Conservation (phyloP, 305 asterid species). For the Fraxinus baroniana region DNA sequence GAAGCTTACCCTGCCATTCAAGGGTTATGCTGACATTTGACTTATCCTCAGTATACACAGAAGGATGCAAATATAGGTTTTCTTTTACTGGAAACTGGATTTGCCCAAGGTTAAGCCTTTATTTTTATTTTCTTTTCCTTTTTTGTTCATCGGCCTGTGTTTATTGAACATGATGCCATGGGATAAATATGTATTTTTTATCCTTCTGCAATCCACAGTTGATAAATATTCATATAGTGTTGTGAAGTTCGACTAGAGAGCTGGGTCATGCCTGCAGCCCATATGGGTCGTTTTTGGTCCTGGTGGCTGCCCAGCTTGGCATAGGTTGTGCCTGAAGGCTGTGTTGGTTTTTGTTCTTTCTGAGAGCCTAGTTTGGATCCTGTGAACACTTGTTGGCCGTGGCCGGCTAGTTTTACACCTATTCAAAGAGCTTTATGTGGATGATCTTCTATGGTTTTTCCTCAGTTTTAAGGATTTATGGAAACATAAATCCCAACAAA, state of each 20-base stretch:
- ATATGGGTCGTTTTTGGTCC: background rate
- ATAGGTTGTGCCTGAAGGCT: background rate
- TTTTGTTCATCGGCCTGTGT: background rate
- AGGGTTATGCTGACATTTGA: constrained; percentile 42
- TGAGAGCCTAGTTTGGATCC: background rate
- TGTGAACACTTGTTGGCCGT: background rate
- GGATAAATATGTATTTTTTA: background rate
- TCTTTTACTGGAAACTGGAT: background rate
- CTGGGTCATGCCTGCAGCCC: background rate
- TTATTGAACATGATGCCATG: background rate
- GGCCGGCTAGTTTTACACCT: background rate
- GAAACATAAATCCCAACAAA: background rate
- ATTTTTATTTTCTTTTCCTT: background rate
- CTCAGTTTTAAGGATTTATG: background rate
- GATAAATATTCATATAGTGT: background rate
- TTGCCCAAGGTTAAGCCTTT: background rate
- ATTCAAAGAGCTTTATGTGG: background rate
- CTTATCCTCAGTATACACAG: constrained; percentile 38
- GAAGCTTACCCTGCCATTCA: constrained; percentile 49
- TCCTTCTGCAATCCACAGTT: background rate
- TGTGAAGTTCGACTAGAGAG: background rate
- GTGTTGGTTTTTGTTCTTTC: background rate
- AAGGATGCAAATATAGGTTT: constrained; percentile 11
- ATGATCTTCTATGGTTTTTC: background rate
- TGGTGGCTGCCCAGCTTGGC: background rate